phyloP scores from a whole-genome alignment of 1,284 basidiomycete species.

The Amylostereum areolatum region DNA sequence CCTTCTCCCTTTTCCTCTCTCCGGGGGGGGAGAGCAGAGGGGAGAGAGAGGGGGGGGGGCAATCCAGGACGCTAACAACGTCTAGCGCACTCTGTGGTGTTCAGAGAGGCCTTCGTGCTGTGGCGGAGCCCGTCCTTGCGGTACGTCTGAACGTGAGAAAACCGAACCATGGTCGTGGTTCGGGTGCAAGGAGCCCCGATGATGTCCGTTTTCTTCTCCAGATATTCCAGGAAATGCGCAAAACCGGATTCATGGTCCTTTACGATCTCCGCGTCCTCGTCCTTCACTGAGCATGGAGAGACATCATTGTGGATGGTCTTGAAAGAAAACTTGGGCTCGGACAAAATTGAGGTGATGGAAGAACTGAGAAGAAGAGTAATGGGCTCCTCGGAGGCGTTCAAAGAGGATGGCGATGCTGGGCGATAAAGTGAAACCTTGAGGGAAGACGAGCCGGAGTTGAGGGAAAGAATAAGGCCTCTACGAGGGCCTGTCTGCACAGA shows the following conservation, averaged over 20 bases:
- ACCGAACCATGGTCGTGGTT: no score
- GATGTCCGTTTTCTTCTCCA: slow-evolving; percentile 38
- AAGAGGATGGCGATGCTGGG: slow-evolving; percentile 13
- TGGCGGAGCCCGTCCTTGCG: no score
- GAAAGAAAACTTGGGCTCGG: slow-evolving; percentile 50
- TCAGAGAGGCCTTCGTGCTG: no score
- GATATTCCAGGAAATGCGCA: slow-evolving; percentile 48
- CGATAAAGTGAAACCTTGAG: slow-evolving; percentile 70
- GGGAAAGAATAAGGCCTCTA: slow-evolving; percentile 44
- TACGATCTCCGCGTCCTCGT: slow-evolving; percentile 33
- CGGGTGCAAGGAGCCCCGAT: no score
- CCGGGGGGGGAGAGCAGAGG: no score
- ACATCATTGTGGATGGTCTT: slow-evolving; percentile 19
- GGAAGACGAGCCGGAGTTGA: slow-evolving; percentile 72
- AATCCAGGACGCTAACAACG: no score
- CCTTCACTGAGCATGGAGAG: slow-evolving; percentile 24
- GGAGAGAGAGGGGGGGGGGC: no score
- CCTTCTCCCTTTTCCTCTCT: no score
- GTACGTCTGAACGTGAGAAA: no score
- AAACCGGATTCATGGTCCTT: slow-evolving; percentile 61
- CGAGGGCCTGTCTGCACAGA: slow-evolving; percentile 5
- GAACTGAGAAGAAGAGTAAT: slow-evolving; percentile 44
- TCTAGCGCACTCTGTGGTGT: no score
- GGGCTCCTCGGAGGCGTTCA: slow-evolving; percentile 22
- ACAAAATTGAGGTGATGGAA: slow-evolving; percentile 49